phyloP scores from a whole-genome alignment of 2,329 filamentous ascomycete genomes.

The Ophiostoma sp. region DNA sequence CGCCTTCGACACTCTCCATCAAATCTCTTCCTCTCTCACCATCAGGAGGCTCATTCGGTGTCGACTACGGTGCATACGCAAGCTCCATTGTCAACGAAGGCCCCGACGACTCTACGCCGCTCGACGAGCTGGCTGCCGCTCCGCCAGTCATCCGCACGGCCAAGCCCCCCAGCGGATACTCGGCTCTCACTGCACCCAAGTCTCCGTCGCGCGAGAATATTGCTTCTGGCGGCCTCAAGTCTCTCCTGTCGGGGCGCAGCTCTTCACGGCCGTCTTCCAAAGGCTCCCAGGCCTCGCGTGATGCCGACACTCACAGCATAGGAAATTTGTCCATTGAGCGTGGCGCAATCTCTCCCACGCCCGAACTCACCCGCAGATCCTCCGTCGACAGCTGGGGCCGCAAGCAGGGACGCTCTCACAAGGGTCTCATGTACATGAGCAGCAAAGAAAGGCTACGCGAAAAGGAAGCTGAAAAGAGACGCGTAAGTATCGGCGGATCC shows the following conservation, averaged over 20 bases:
- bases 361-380: slow-evolving; percentile 48
- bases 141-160: slow-evolving; percentile 75
- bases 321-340: slow-evolving; percentile 61
- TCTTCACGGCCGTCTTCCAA: slow-evolving; percentile 57
- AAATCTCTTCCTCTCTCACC: slow-evolving; percentile 34
- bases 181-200: slow-evolving; percentile 61
- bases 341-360: slow-evolving; percentile 41
- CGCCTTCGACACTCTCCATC: slow-evolving; percentile 34
- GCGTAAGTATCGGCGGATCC: slow-evolving; percentile 42
- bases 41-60: slow-evolving; percentile 55
- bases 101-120: slow-evolving; percentile 43
- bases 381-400: slow-evolving; percentile 60
- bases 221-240: slow-evolving; percentile 48
- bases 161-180: slow-evolving; percentile 72
- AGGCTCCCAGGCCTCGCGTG: slow-evolving; percentile 50
- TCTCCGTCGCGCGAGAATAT: slow-evolving; percentile 44
- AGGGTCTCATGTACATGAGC: slow-evolving; percentile 66
- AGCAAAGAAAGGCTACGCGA: slow-evolving; percentile 63
- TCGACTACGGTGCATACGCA: slow-evolving; percentile 66
- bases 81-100: slow-evolving; percentile 47
- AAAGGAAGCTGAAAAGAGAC: slow-evolving; percentile 57
- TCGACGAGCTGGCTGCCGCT: slow-evolving; percentile 57
- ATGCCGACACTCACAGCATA: slow-evolving; percentile 57
- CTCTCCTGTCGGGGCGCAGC: slow-evolving; percentile 49
- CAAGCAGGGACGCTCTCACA: slow-evolving; percentile 49